A percentile compares a stretch with the other conserved stretches of the same genome.
These are phyloP conservation scores for Suhomyces panamericanus DNA, from an alignment of 1,139 yeast species.

Conservation along the genomic window DNA sequence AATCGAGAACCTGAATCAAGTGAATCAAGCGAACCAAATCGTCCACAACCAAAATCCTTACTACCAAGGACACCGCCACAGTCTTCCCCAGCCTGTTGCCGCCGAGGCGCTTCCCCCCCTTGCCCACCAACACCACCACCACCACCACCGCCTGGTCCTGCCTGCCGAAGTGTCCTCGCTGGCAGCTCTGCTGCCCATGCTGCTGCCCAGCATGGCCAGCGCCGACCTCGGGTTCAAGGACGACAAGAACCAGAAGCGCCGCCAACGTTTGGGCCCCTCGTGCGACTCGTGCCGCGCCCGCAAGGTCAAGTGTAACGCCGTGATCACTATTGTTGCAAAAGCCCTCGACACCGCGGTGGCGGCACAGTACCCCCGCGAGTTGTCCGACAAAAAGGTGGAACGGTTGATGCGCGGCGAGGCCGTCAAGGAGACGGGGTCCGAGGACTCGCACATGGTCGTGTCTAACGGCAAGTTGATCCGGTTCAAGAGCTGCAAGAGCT, in stretches of 20 bases:
- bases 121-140: background rate
- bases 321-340: slow-evolving; percentile 32
- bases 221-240: slow-evolving; percentile 3
- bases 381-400: slow-evolving; percentile 6
- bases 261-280: slow-evolving; percentile 74
- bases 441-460: slow-evolving; percentile 18
- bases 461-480: slow-evolving; percentile 44
- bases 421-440: slow-evolving; percentile 11
- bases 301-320: slow-evolving; percentile 76
- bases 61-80: background rate
- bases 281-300: slow-evolving; percentile 73
- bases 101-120: background rate
- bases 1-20: slow-evolving; percentile 6
- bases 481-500: slow-evolving; percentile 52
- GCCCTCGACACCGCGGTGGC: slow-evolving; percentile 6
- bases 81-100: too few relatives aligned
- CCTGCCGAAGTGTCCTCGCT: background rate
- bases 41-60: too few relatives aligned
- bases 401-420: slow-evolving; percentile 12
- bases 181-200: slow-evolving; percentile 13
- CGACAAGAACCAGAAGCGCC: slow-evolving; percentile 29
- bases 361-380: slow-evolving; percentile 3
- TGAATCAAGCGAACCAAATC: too few relatives aligned
- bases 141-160: background rate
- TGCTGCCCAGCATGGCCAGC: slow-evolving; percentile 10